Evolutionary conservation across 148 eudicot genomes (phyloP).

Genomic region (Chenopodium quinoa): DNA sequence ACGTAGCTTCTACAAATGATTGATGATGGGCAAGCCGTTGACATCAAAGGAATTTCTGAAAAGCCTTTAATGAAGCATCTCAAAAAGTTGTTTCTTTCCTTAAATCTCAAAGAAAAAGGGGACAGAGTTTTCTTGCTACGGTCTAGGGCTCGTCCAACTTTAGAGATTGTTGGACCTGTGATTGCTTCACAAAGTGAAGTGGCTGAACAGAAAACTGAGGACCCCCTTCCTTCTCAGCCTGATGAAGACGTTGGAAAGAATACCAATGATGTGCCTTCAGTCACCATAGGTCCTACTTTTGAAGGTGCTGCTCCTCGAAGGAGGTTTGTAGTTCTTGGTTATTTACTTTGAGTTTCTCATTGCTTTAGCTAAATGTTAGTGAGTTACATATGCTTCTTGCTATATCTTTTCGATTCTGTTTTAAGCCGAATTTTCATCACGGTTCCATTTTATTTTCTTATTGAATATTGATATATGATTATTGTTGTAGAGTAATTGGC

Average conservation of each 20-base stretch:
- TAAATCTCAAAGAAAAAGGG: conserved; percentile 72
- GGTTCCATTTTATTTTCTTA: not conserved
- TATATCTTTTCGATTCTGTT: not conserved
- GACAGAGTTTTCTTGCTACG: conserved; percentile 69
- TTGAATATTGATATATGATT: conserved; percentile 14
- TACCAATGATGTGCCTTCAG: conserved; percentile 33
- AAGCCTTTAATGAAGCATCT: conserved; percentile 70
- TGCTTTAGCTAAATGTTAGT: not conserved
- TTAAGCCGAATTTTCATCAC: not conserved
- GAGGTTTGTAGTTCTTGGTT: conserved; percentile 41
- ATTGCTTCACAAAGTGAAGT: conserved; percentile 34
- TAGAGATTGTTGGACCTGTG: conserved; percentile 70
- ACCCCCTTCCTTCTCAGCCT: conserved; percentile 22
- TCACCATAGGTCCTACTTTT: conserved; percentile 23
- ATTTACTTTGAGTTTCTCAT: conserved; percentile 1
- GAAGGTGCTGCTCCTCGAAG: conserved; percentile 57
- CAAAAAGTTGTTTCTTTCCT: conserved; percentile 67
- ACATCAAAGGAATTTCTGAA: conserved; percentile 84
- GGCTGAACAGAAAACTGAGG: conserved; percentile 34
- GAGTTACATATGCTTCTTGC: not conserved
- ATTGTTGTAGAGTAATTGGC: conserved; percentile 65
- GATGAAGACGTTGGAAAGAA: conserved; percentile 31
- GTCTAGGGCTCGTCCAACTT: conserved; percentile 61
- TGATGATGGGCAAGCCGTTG: conserved; percentile 96
- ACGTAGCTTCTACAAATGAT: conserved; percentile 81